Base-by-base conservation (phyloP, 2,329 filamentous ascomycete species). In the Chaetomium globosum region DNA sequence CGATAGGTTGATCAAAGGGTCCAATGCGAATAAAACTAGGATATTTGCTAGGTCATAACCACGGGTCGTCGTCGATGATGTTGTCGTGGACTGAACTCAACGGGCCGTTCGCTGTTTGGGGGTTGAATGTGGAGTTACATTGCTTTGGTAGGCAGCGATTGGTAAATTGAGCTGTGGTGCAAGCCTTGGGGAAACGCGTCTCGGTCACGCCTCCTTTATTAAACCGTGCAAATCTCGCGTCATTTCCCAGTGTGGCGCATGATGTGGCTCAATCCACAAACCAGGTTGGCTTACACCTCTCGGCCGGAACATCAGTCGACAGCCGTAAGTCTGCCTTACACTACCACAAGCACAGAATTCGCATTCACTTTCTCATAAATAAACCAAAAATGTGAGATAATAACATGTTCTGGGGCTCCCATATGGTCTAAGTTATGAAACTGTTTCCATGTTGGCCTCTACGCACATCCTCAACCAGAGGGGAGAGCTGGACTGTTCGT, bases 91-190 rank as follows among this genome's bases (percentile, higher is more conserved):
- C 49, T 26, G 28, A 8, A 23, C 53, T 54, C 13, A 56, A 59
- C 53, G 55, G 48, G 28, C 39, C 26, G 53, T 57, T 61, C 16
- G 61, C 23, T 28, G 49, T 63, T 55, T 31, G 7, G 49, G 56
- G 56, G 21, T 52, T 58, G 54, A 48, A 39, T 60, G 62, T 65
- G 63, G 61, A 65, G 65, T 64, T 65, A 61, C 10, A 31, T 65
- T 65, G 63, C 54, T 60, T 66, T 58, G 58, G 30, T 55, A 56
- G 28, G 63, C 53, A 60, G 52, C 56, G 64, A 71, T 71, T 71
- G 69, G 67, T 70, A 65, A 61, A 68, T 67, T 66, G 67, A 67
- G 58, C 65, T 48, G n/a, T 28, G 28, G 53, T 36, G 54, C 51
- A 39, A 23, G 54, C 10, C 43, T 19, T 19, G 54, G 26, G 59